Evolutionary conservation across 2,329 filamentous ascomycete species (phyloP), one percentile per base, ranked within the genome.

Genomic region (Colletotrichum sp.): DNA sequence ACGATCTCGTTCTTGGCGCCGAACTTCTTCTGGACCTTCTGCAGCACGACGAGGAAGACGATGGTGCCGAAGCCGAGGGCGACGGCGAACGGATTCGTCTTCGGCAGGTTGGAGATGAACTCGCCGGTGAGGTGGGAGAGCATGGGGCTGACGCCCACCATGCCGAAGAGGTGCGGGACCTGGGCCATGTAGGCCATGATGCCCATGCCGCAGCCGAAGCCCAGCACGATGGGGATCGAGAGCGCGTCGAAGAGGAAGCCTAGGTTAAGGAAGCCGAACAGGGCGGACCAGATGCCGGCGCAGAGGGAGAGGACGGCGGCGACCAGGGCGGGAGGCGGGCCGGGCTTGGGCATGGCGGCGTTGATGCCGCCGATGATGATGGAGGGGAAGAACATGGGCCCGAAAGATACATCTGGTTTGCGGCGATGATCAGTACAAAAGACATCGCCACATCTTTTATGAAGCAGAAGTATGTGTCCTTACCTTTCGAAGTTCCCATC

Each of bases 341-440:
- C 43, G 0, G 43, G 43, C 43, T 51, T 51, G 43, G 43, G 43
- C 43, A 51, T 51, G n/a, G n/a, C 43, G 43, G 43, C n/a, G 43
- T 51, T 51, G n/a, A 51, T 51, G 43, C 43, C 43, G 43, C 43
- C 43, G 43, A 51, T 51, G 43, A 51, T 51, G n/a, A 51, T 51
- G 43, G 43, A 51, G 12, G 43, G 43, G 43, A 51, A 51, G 43
- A 51, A 51, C 43, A 51, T 51, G 43, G 43, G 43, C 6, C 43
- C 43, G 0, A 51, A 51, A 5, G 43, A 51, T 11, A 51, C 43
- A 13, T 51, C 43, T 51, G n/a, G 11, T 21, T 51, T 3, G n/a
- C 2, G 1, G 2, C 8, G 0, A 47, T 4, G 11, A 51, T 51
- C 3, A 51, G n/a, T 21, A 8, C 4, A n/a, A 6, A n/a, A 0